Percentiles rank a stretch among this genome's conserved stretches.
These are phyloP conservation scores for Trichosporon ovoides DNA, from an alignment of 1,284 basidiomycete species.

Conservation along the genomic window DNA sequence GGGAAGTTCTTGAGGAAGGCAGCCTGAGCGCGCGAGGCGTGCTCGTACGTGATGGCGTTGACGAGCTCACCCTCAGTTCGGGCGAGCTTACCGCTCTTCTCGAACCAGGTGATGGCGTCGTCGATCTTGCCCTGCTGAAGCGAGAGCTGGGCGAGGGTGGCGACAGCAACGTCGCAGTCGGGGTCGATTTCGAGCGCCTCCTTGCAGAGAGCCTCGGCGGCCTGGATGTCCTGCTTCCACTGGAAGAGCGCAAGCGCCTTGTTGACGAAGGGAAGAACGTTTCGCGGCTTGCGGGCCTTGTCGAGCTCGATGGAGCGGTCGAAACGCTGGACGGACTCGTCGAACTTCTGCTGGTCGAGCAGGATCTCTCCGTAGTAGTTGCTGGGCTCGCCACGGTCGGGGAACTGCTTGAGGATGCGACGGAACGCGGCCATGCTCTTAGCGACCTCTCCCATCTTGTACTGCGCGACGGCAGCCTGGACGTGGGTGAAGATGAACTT, in stretches of 20 bases:
- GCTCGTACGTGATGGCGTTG: conserved; percentile 70
- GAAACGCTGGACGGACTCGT: conserved; percentile 91
- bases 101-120: conserved; percentile 81
- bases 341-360: conserved; percentile 83
- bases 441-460: conserved; percentile 75
- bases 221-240: conserved; percentile 83
- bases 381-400: conserved; percentile 72
- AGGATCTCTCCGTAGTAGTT: conserved; percentile 96
- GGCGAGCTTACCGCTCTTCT: conserved; percentile 75
- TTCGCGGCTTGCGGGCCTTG: conserved; percentile 60
- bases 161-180: conserved; percentile 94
- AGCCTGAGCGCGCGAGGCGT: conserved; percentile 74
- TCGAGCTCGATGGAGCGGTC: conserved; percentile 89
- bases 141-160: conserved; percentile 87
- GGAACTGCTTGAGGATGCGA: conserved; percentile 72
- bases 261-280: conserved; percentile 91
- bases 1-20: conserved; percentile 79
- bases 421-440: conserved; percentile 87
- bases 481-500: conserved; percentile 59
- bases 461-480: conserved; percentile 93
- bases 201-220: conserved; percentile 77
- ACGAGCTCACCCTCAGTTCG: conserved; percentile 86
- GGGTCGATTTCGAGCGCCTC: conserved; percentile 83
- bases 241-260: conserved; percentile 94
- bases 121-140: conserved; percentile 88